Percentiles rank a stretch among this genome's conserved stretches.
Conservation (phyloP, 441 rosid species). For the Melastoma candidum region DNA sequence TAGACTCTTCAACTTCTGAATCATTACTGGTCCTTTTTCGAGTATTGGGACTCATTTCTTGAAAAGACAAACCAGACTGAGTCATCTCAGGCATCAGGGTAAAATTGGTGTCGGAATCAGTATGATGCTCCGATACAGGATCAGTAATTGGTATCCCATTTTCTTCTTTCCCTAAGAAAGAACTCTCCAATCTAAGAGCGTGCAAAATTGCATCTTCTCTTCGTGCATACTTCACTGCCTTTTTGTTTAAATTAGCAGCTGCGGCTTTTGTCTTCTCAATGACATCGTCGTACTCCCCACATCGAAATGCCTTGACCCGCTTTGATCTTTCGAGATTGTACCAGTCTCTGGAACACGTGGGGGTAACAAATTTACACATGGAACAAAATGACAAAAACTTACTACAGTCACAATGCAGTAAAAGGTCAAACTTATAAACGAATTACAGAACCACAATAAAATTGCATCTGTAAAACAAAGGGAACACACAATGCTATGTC, state of each 20-base stretch:
- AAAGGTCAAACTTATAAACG: background rate
- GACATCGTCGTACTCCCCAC: conserved; percentile 83
- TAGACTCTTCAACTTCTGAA: conserved; percentile 84
- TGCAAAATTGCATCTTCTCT: conserved; percentile 91
- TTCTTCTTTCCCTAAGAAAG: conserved; percentile 58
- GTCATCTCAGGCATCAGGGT: conserved; percentile 58
- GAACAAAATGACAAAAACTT: no score
- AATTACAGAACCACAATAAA: background rate
- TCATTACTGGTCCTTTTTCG: conserved; percentile 91
- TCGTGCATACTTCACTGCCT: conserved; percentile 74
- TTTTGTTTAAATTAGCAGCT: conserved; percentile 59
- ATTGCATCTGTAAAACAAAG: background rate
- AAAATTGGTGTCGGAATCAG: conserved; percentile 30
- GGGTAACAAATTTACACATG: conserved; percentile 9
- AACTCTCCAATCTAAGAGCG: conserved; percentile 86
- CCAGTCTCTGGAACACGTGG: conserved; percentile 65
- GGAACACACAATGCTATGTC: no score
- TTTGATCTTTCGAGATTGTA: conserved; percentile 90
- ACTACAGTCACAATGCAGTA: background rate
- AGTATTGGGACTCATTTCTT: conserved; percentile 42
- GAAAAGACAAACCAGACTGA: conserved; percentile 59
- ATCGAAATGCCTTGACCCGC: conserved; percentile 95
- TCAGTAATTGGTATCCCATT: conserved; percentile 14
- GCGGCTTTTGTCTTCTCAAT: conserved; percentile 78
- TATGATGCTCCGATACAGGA: conserved; percentile 27